A percentile compares a stretch with the other conserved stretches of the same genome.
Conservation (phyloP, 805 yeast genomes). For the Suhomyces vadensis region DNA sequence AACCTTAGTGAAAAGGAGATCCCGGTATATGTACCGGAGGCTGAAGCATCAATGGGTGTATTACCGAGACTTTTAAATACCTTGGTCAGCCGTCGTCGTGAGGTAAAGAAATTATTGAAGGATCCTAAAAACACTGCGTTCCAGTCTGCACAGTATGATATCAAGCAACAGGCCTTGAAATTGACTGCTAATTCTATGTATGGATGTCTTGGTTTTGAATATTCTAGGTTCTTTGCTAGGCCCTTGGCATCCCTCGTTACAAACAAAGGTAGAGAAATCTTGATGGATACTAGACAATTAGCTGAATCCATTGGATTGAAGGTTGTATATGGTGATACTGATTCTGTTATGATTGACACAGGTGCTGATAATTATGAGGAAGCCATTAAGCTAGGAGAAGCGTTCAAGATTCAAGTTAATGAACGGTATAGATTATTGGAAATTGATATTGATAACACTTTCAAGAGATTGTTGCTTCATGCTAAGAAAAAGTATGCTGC, state of each 20-base stretch:
- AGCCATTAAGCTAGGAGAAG: constrained; percentile 80
- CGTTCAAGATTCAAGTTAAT: constrained; percentile 82
- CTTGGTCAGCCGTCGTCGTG: constrained; percentile 87
- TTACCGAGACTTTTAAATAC: constrained; percentile 81
- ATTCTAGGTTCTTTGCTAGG: constrained; percentile 91
- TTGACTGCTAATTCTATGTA: constrained; percentile 99
- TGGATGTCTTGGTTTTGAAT: constrained; percentile 93
- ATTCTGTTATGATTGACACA: constrained; percentile 97
- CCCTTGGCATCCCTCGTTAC: constrained; percentile 96
- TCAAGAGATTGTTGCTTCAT: constrained; percentile 77
- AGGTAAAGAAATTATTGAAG: constrained; percentile 83
- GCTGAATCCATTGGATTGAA: constrained; percentile 83
- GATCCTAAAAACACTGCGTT: constrained; percentile 62
- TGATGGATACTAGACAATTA: constrained; percentile 87
- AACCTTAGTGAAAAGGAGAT: constrained; percentile 51
- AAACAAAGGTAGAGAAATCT: constrained; percentile 90
- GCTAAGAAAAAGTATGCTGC: constrained; percentile 99
- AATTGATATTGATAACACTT: constrained; percentile 93
- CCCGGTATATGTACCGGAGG: constrained; percentile 64
- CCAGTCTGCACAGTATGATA: constrained; percentile 84
- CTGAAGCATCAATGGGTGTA: constrained; percentile 68
- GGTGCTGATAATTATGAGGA: constrained; percentile 67
- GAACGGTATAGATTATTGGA: constrained; percentile 85
- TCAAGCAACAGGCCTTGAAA: constrained; percentile 93
- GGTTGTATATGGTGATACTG: constrained; percentile 97